Evolutionary conservation across 805 yeast species (phyloP), one percentile per base, ranked within the genome.

Genomic region (Pichia scutulata): DNA sequence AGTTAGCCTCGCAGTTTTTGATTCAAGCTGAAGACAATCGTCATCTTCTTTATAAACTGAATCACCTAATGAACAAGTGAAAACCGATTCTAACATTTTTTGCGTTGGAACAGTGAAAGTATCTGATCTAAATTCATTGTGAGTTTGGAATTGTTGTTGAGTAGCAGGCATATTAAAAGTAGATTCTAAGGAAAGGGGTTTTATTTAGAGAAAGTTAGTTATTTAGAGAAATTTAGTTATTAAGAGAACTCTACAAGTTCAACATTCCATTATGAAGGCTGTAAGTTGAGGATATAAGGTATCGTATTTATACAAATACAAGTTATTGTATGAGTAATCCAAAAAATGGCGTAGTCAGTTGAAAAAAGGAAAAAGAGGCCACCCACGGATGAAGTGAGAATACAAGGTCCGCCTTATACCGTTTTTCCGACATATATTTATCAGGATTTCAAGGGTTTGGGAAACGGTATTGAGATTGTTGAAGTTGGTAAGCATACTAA

Each of bases 101-200:
- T 70, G 69, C 0, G 96, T 80, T 26, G 97, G 97, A 8, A 86
- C 85, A 4, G 97, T 89, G 75, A 89, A 88, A 1, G 97, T 90
- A 66, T 90, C 98, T 59, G 92, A 76, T 64, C 83, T 71, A 56
- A 79, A 74, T 58, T 80, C 84, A 63, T 77, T 78, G 56, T 65
- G 69, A 46, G 52, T 55, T 40, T 48, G 39, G 14, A 46, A 44
- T 18, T n/a, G 10, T 33, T 33, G 37, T 33, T 16, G 37, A 16
- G n/a, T n/a, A 33, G 37, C 37, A 33, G 37, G 18, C 22, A 16
- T 18, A 16, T 8, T 28, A 23, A 22, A 39, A 22, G 12, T n/a
- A n/a, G n/a, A n/a, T n/a, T n/a, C n/a, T n/a, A n/a, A n/a, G 24
- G 19, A n/a, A 13, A n/a, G n/a, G 23, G 22, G 26, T 21, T 22